Evolutionary conservation across 495 filamentous ascomycete genomes (phyloP).

Genomic region (Choiromyces venosus): DNA sequence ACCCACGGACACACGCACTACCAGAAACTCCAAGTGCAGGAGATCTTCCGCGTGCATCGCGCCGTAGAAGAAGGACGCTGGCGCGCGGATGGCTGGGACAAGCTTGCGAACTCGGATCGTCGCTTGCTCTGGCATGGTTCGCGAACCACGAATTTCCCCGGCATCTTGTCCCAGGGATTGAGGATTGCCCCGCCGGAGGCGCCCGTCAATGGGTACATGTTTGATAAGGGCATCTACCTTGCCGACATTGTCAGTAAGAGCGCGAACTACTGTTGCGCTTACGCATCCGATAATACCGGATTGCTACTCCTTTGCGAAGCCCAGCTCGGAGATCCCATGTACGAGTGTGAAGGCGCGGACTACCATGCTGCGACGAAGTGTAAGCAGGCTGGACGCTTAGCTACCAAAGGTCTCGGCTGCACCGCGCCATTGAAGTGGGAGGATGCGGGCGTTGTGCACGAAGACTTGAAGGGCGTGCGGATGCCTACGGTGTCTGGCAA

Average conservation of each 20-base stretch:
- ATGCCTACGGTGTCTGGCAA: constrained; percentile 47
- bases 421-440: constrained; percentile 65
- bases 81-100: constrained; percentile 50
- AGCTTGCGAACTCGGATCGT: constrained; percentile 51
- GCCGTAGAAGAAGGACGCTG: constrained; percentile 68
- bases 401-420: constrained; percentile 62
- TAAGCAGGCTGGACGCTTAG: constrained; percentile 53
- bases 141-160: constrained; percentile 71
- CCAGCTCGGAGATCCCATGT: constrained; percentile 67
- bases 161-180: constrained; percentile 76
- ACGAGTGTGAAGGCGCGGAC: constrained; percentile 50
- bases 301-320: constrained; percentile 71
- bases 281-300: constrained; percentile 48
- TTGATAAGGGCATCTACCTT: constrained; percentile 86
- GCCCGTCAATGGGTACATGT: constrained; percentile 71
- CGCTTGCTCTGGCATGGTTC: constrained; percentile 82
- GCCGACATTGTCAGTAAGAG: constrained; percentile 75
- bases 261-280: constrained; percentile 65
- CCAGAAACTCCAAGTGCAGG: constrained; percentile 55
- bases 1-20: constrained; percentile 59
- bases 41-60: constrained; percentile 79
- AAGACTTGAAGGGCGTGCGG: constrained; percentile 56
- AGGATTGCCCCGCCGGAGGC: constrained; percentile 83
- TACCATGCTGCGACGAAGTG: constrained; percentile 61
- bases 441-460: constrained; percentile 62